Base-by-base conservation (phyloP, 83 land plant genomes). In the Picea mariana region DNA sequence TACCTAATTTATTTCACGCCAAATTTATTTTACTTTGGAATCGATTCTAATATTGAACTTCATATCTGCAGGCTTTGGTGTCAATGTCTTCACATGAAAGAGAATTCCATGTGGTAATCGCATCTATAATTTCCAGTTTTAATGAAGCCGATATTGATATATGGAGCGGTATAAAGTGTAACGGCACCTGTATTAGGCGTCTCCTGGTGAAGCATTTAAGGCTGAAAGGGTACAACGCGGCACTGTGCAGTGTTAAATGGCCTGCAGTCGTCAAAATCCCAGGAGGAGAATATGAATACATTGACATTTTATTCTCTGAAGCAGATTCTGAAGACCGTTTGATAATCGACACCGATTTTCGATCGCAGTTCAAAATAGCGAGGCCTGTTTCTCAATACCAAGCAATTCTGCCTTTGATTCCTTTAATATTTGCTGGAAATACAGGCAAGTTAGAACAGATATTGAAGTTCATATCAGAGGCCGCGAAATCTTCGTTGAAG, bases 211-310 rank as follows among this genome's bases (percentile, higher is more conserved):
- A 44, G 47, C 6, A 44, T 44, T 44, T 44, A 44, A 44, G 47
- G 47, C 7, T 44, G 47, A 0, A 44, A 44, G 47, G 47, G 6
- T 44, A 44, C 47, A 44, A 44, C 7, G 47, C 47, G 47, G 47
- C 91, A 26, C 88, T 96, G 5, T 96, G 99, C 85, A 61, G 83
- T 59, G 81, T 92, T 47, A 89, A 80, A 55, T 96, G 99, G 99
- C 86, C 83, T 17, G 85, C 81, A 34, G 79, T 82, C 63, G 96
- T 87, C 80, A 90, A 88, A 67, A 93, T 96, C 15, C 98, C 99
- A 49, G 96, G 99, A 91, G 99, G 99, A 4, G 93, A 90, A 78
- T 95, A 97, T 83, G 96, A 97, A 84, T 97, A 92, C 81, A 88
- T 97, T 65, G 99, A 97, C 85, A 92, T 97, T 59, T 65, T 93